Conservation (phyloP, 169 alveolate species). For the Theileria sp. region DNA sequence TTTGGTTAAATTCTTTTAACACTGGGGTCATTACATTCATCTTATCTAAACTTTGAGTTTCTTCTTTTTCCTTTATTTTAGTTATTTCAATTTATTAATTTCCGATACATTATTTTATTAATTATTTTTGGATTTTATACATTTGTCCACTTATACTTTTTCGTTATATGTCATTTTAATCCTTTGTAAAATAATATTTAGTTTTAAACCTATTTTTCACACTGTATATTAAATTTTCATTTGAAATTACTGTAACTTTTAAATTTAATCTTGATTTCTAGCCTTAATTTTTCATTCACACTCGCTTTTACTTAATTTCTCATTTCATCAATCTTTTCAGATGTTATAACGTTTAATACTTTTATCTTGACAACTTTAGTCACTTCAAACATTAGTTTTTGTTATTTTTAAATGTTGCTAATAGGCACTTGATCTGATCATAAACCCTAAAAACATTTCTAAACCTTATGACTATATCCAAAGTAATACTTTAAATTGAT, state of each 20-base stretch:
- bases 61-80: background rate
- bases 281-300: background rate
- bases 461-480: background rate
- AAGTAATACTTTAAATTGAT: background rate
- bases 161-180: background rate
- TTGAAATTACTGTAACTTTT: background rate
- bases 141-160: background rate
- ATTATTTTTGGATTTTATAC: background rate
- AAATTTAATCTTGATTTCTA: background rate
- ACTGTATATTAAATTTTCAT: background rate
- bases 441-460: background rate
- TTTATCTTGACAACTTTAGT: background rate
- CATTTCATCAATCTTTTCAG: background rate
- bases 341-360: background rate
- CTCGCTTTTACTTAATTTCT: background rate
- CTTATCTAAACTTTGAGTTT: background rate
- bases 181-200: background rate
- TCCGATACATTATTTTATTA: background rate
- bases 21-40: constrained; percentile 8
- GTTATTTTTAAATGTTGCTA: background rate
- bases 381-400: background rate
- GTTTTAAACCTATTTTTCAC: background rate
- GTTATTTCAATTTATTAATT: background rate
- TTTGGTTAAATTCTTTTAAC: background rate
- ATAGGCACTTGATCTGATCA: background rate